Conservation (phyloP, 495 filamentous ascomycete genomes). For the Hypoxylon fragiforme region DNA sequence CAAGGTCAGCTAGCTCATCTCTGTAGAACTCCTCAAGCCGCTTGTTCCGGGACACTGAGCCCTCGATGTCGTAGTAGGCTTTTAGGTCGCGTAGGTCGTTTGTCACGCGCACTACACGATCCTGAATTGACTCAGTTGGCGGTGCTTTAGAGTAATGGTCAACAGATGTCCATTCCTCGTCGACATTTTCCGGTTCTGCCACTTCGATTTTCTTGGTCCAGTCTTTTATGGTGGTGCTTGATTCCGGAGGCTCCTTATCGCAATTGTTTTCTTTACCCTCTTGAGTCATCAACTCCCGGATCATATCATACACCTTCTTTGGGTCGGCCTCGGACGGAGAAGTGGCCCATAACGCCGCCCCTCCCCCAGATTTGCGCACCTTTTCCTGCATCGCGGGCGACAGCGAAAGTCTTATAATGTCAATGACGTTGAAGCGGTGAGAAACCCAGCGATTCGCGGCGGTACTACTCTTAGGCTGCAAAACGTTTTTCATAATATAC, state of each 20-base stretch:
- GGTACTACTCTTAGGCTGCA: no score
- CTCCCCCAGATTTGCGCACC: slow-evolving; percentile 12
- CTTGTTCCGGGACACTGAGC: slow-evolving; percentile 35
- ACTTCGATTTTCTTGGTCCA: slow-evolving; percentile 11
- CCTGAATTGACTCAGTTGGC: slow-evolving; percentile 36
- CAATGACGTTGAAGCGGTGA: slow-evolving; percentile 17
- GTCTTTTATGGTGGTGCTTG: slow-evolving; percentile 9
- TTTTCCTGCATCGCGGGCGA: slow-evolving; percentile 18
- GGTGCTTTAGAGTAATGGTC: slow-evolving; percentile 20
- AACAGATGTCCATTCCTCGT: slow-evolving; percentile 28
- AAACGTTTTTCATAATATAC: slow-evolving; percentile 16
- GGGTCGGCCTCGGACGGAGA: no score
- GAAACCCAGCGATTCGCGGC: slow-evolving; percentile 15
- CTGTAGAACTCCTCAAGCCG: slow-evolving; percentile 35
- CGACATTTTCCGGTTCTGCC: slow-evolving; percentile 23
- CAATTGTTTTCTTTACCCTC: neutral
- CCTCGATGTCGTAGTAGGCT: slow-evolving; percentile 42
- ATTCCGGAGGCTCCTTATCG: slow-evolving; percentile 6
- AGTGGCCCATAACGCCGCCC: no score
- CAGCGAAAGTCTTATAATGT: slow-evolving; percentile 23
- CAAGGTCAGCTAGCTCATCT: slow-evolving; percentile 35
- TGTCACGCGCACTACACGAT: slow-evolving; percentile 37
- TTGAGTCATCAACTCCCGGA: slow-evolving; percentile 16
- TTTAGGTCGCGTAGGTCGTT: slow-evolving; percentile 40
- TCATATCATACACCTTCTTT: slow-evolving; percentile 29